Evolutionary conservation across 2,329 filamentous ascomycete species (phyloP).

Genomic region (Diaporthe citri): DNA sequence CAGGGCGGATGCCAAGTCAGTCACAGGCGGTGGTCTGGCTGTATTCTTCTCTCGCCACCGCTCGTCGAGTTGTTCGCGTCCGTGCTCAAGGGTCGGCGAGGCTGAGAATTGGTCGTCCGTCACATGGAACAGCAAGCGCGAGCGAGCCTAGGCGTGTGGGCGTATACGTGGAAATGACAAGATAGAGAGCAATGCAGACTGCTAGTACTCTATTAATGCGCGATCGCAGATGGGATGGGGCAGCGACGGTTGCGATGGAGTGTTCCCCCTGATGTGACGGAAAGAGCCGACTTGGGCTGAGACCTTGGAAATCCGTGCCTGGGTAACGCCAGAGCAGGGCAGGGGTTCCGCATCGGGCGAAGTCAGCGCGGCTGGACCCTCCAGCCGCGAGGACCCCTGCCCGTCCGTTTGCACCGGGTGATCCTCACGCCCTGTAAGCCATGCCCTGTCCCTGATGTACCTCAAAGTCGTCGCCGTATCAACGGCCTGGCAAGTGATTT

Average conservation of each 20-base stretch:
- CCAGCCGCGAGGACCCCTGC: slow-evolving; percentile 8
- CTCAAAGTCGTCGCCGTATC: neutral
- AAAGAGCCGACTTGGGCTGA: slow-evolving; percentile 36
- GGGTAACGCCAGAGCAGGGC: slow-evolving; percentile 23
- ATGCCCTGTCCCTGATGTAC: neutral
- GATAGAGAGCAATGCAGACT: neutral
- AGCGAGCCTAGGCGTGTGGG: neutral
- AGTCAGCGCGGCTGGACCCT: slow-evolving; percentile 44
- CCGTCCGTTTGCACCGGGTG: neutral
- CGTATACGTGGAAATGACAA: neutral
- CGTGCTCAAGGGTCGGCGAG: slow-evolving; percentile 5
- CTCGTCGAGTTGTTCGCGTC: slow-evolving; percentile 5
- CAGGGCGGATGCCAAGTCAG: neutral
- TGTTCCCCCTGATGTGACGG: slow-evolving; percentile 31
- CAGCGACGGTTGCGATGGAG: slow-evolving; percentile 22
- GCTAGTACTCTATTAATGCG: neutral
- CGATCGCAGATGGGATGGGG: neutral
- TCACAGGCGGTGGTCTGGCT: neutral
- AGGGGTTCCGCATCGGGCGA: slow-evolving; percentile 1
- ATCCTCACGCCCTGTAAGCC: neutral
- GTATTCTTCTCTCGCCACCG: neutral
- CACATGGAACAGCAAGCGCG: neutral
- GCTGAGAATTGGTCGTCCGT: neutral
- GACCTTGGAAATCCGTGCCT: slow-evolving; percentile 32
- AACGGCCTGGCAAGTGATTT: neutral